Conservation (phyloP, 148 eudicot genomes). For the Camellia japonica region DNA sequence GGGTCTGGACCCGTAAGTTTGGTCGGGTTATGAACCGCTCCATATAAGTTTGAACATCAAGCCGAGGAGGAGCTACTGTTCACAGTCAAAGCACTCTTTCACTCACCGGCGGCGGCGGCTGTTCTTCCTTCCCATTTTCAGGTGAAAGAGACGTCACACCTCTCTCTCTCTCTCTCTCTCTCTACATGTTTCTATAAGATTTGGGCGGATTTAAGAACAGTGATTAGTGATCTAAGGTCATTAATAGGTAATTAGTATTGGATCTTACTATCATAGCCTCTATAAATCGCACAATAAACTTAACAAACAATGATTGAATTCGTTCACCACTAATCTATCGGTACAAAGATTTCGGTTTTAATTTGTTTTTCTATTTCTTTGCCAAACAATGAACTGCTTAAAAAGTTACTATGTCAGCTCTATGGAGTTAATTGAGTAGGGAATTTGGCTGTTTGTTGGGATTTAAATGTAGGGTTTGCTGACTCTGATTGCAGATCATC, state of each 20-base stretch:
- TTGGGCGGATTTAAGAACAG: background rate
- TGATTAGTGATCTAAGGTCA: background rate
- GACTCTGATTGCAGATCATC: slow-evolving; percentile 6
- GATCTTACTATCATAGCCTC: background rate
- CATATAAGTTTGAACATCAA: background rate
- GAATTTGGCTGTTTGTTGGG: background rate
- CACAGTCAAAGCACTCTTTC: background rate
- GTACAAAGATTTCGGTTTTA: background rate
- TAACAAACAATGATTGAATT: background rate
- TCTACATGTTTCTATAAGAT: background rate
- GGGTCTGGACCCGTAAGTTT: background rate
- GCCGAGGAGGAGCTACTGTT: background rate
- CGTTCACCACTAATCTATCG: background rate
- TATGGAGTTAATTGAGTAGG: background rate
- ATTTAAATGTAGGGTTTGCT: background rate
- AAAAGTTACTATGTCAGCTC: too few relatives aligned
- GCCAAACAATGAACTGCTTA: too few relatives aligned
- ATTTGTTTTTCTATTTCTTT: background rate
- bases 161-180: background rate
- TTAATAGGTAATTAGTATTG: background rate
- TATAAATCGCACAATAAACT: background rate
- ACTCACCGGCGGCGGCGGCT: background rate
- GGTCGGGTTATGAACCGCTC: background rate
- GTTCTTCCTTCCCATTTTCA: background rate
- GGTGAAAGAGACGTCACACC: background rate